Evolutionary conservation across 2,329 filamentous ascomycete species (phyloP), one percentile per base, ranked within the genome.

Genomic region (Dactylellina parvicollis): DNA sequence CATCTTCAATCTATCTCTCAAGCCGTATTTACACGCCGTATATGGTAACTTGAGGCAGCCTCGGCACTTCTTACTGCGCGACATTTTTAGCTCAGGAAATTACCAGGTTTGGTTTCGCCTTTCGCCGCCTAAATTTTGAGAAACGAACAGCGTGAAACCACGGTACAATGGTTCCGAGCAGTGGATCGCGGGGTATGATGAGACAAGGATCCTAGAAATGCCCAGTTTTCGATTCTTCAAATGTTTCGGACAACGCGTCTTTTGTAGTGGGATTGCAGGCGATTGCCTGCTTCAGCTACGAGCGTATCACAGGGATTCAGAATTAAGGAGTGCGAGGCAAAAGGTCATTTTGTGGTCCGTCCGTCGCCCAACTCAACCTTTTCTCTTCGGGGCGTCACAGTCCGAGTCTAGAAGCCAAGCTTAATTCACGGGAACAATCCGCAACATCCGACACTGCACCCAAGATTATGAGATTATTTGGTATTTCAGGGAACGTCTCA

Each of bases 331-430:
- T n/a, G n/a, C 3, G 4, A 7, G 9, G 26, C 9, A 26, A 22
- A 56, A 47, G 24, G 52, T 14, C 30, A 50, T 18, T 66, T 67
- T 42, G 10, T 67, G 50, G 62, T 67, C 62, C 62, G 62, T 67
- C 62, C 62, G 62, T 67, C 62, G 55, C 44, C 52, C 22, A 44
- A 40, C n/a, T 44, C n/a, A 18, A 42, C 52, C 20, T 24, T 57
- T 42, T 30, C 8, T 18, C 22, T n/a, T 67, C 62, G 62, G 62
- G 24, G 52, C 26, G 22, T 67, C 28, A 67, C 30, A 20, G 8
- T 59, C 62, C 62, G 62, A 67, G 36, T 47, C 50, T 24, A 28
- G n/a, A 49, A 52, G 28, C 47, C 42, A 28, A 65, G 36, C 40
- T 32, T 24, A 24, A 36, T 36, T 40, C 46, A 32, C 62, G 62